Evolutionary conservation across 108 stramenopile species (phyloP).

Genomic region (Cyclotella sp.): DNA sequence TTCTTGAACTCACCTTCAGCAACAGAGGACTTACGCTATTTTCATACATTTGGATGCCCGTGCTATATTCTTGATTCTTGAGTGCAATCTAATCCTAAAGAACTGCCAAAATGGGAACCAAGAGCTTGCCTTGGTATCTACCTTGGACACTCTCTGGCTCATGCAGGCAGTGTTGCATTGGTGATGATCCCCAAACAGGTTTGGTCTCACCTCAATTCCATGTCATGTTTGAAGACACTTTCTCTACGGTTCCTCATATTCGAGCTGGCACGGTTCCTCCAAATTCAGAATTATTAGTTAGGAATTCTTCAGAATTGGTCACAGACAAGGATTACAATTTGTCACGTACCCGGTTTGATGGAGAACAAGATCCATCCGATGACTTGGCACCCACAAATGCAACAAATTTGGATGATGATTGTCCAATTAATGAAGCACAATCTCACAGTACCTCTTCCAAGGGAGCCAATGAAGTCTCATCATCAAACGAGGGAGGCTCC

Average conservation of each 20-base stretch:
- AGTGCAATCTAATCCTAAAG: conserved; percentile 21
- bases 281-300: conserved; percentile 16
- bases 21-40: not conserved
- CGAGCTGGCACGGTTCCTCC: conserved; percentile 7
- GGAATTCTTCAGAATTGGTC: conserved; percentile 6
- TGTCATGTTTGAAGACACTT: too few species aligned
- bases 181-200: conserved; percentile 20
- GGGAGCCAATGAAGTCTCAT: not conserved
- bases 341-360: not conserved
- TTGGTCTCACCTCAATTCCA: conserved; percentile 27
- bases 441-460: not conserved
- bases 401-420: not conserved
- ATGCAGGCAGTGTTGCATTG: too few species aligned
- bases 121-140: conserved; percentile 22
- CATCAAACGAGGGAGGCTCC: conserved; percentile 15
- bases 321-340: conserved; percentile 1
- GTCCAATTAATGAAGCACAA: not conserved
- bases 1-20: not conserved
- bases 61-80: too few species aligned
- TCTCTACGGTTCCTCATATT: conserved; percentile 24
- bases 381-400: not conserved
- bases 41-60: conserved; percentile 41
- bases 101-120: conserved; percentile 35
- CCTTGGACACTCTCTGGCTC: conserved; percentile 21
- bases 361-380: not conserved